A percentile compares a stretch with the other conserved stretches of the same genome.
phyloP scores from a whole-genome alignment of 495 filamentous ascomycete species.

The Penicillium roqueforti region DNA sequence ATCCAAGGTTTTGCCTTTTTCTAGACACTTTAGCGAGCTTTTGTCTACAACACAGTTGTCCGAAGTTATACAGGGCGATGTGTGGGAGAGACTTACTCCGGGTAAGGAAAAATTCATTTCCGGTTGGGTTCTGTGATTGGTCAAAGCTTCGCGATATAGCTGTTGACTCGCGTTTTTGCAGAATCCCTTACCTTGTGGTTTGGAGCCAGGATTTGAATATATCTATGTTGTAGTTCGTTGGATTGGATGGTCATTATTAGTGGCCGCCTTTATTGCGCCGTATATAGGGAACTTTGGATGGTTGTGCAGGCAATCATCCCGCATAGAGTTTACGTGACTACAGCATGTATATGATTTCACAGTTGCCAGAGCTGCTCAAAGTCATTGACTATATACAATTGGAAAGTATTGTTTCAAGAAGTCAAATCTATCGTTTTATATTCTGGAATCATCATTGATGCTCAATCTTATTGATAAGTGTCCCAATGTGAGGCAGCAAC shows the following conservation, averaged over 20 bases:
- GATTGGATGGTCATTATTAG: too few relatives aligned
- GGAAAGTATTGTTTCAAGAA: background rate
- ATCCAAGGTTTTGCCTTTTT: too few relatives aligned
- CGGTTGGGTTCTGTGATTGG: slow-evolving; percentile 8
- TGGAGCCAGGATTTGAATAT: background rate
- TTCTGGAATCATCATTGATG: slow-evolving; percentile 19
- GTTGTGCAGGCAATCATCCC: background rate
- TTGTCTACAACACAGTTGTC: background rate
- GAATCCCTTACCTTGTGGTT: background rate
- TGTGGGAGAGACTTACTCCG: slow-evolving; percentile 24
- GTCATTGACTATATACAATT: background rate
- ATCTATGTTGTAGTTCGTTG: too few relatives aligned
- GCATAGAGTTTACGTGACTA: too few relatives aligned
- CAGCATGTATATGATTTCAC: background rate
- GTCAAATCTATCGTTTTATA: background rate
- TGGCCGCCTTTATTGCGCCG: too few relatives aligned
- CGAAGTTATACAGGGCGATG: background rate
- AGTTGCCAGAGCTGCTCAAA: background rate
- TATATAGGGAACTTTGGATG: background rate
- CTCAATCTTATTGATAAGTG: slow-evolving; percentile 39
- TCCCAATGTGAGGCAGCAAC: slow-evolving; percentile 43
- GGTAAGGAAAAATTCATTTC: slow-evolving; percentile 19
- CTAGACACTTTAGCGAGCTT: background rate
- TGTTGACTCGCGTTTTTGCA: background rate
- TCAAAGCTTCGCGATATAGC: background rate